Evolutionary conservation across 2,329 filamentous ascomycete species (phyloP), one percentile per base, ranked within the genome.

Genomic region (Aspergillus transmontanensis): DNA sequence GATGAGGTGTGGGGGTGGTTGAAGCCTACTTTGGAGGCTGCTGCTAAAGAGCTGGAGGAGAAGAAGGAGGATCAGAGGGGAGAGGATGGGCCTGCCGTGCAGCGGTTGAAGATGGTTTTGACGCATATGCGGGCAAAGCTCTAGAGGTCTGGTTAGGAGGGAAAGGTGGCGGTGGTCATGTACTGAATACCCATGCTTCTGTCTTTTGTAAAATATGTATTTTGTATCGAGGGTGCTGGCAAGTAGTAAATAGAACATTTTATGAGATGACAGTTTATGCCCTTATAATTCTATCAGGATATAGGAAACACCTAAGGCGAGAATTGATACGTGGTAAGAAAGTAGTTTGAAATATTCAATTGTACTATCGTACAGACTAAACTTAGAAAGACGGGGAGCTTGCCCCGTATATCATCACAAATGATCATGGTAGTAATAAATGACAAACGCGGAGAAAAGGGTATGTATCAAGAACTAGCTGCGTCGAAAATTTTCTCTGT

Each of bases 1-100:
- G 87, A 90, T 71, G 86, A 90, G 60, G 88, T 91, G 28, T 91
- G 89, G 89, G 89, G 89, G 23, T 87, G 86, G 61, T 74, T 91
- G 23, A 76, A 82, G 34, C 81, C 84, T 4, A 77, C 90, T 39
- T 83, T 88, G 11, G 78, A 81, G 57, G 82, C 86, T 64, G 89
- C 89, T 4, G 80, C 79, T 61, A 75, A 76, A 53, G 89, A 91
- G 72, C 74, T 90, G 23, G 78, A 84, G 55, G 73, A 69, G 45
- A 59, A 10, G 28, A 39, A 56, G 11, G 45, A 55, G 14, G 72
- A 62, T 14, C 64, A 28, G 39, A 59, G 41, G 14, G 64, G 54
- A 46, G 70, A 69, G 51, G 74, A 79, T 58, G 76, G 76, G 28
- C 76, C 76, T 43, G 77, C 78, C 50, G 75, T 78, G 23, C 67